These are phyloP conservation scores for Punctularia strigosozonata DNA, from an alignment of 768 basidiomycete species.

Conservation along the genomic window DNA sequence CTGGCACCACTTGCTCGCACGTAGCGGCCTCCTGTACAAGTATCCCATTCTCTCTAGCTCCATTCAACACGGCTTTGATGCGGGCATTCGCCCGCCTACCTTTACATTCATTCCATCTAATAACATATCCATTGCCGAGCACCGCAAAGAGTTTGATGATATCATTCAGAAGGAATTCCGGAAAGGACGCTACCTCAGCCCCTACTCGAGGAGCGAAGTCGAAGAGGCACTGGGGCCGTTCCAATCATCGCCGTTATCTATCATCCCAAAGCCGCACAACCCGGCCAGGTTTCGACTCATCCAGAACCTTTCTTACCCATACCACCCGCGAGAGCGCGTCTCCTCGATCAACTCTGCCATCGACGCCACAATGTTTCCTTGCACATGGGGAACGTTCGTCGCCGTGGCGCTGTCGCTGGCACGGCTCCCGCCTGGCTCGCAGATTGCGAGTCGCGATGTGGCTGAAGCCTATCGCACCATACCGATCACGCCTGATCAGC, in stretches of 20 bases:
- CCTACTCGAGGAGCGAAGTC: constrained; percentile 5
- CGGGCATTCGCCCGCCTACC: neutral
- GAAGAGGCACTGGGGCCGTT: constrained; percentile 14
- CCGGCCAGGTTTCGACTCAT: constrained; percentile 12
- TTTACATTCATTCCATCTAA: neutral
- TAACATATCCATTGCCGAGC: too few species aligned
- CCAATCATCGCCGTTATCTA: constrained; percentile 18
- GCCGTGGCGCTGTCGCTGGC: constrained; percentile 18
- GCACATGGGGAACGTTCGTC: constrained; percentile 32
- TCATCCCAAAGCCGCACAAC: constrained; percentile 16
- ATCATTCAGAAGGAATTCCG: neutral
- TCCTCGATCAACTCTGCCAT: constrained; percentile 21
- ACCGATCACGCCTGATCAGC: constrained; percentile 19
- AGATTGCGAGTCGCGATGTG: constrained; percentile 24
- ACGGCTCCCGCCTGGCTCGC: constrained; percentile 23
- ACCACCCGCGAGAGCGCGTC: neutral
- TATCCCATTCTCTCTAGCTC: too few species aligned
- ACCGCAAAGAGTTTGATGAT: neutral
- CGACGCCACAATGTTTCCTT: constrained; percentile 21
- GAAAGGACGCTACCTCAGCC: constrained; percentile 2
- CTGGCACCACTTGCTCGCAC: too few species aligned
- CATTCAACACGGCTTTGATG: too few species aligned
- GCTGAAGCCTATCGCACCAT: constrained; percentile 26
- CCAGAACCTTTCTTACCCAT: constrained; percentile 20
- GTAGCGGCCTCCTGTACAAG: too few species aligned